Evolutionary conservation across 441 rosid genomes (phyloP).

Genomic region (Mallotus repandus): DNA sequence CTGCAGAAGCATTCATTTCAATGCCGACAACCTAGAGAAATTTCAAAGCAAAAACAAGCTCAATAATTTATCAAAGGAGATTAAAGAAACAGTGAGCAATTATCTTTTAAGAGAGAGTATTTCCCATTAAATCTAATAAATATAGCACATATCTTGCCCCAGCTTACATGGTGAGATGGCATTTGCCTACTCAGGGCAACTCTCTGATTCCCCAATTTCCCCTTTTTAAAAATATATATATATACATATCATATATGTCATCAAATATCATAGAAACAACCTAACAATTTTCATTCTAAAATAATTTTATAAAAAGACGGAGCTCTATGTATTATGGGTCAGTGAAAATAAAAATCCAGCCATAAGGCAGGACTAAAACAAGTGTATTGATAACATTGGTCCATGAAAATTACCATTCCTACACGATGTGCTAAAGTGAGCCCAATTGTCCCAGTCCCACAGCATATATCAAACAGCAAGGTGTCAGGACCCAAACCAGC

Average conservation of each 20-base stretch:
- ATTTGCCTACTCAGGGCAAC: too few relatives aligned
- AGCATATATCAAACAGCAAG: conserved; percentile 85
- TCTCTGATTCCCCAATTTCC: too few relatives aligned
- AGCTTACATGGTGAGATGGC: too few relatives aligned
- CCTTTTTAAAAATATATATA: too few relatives aligned
- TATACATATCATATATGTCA: too few relatives aligned
- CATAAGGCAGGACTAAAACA: background rate
- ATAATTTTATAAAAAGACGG: too few relatives aligned
- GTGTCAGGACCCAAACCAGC: conserved; percentile 86
- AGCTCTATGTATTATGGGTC: too few relatives aligned
- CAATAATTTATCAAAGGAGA: conserved; percentile 2
- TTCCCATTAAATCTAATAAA: background rate
- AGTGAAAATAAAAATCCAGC: background rate
- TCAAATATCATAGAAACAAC: too few relatives aligned
- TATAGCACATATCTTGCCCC: too few relatives aligned
- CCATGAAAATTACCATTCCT: conserved; percentile 68
- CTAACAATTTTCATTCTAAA: too few relatives aligned
- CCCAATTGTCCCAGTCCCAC: conserved; percentile 97
- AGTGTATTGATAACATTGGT: conserved; percentile 9
- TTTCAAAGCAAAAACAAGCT: conserved; percentile 12
- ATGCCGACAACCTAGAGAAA: conserved; percentile 68
- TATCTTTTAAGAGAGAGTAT: background rate
- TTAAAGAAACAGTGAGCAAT: background rate
- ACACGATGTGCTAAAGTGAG: conserved; percentile 89
- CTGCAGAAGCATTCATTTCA: conserved; percentile 96